Conservation (phyloP, 169 alveolate species). For the Plasmodium relictum region DNA sequence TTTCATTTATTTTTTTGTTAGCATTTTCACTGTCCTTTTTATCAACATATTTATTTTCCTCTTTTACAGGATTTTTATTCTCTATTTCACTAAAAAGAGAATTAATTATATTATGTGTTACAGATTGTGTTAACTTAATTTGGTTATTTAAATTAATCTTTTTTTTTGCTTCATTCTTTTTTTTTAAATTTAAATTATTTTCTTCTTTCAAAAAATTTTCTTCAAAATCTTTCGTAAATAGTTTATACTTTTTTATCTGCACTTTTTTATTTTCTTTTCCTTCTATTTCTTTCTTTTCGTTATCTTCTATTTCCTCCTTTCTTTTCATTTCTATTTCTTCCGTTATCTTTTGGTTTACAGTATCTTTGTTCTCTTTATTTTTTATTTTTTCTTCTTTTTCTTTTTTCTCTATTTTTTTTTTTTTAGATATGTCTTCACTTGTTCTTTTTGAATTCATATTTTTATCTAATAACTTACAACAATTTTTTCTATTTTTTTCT, state of each 20-base stretch:
- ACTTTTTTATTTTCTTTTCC: slow-evolving; percentile 29
- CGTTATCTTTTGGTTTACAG: not conserved
- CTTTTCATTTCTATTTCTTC: slow-evolving; percentile 1
- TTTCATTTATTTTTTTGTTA: not conserved
- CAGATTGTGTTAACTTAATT: slow-evolving; percentile 8
- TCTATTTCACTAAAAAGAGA: slow-evolving; percentile 59
- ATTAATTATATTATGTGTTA: slow-evolving; percentile 43
- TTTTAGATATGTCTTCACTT: slow-evolving; percentile 18
- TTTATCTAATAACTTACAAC: slow-evolving; percentile 40
- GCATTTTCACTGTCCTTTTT: slow-evolving; percentile 7
- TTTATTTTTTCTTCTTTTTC: slow-evolving; percentile 1
- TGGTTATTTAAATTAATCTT: slow-evolving; percentile 11
- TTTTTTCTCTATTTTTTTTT: not conserved
- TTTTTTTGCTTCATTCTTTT: slow-evolving; percentile 36
- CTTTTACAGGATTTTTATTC: slow-evolving; percentile 19
- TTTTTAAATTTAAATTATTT: slow-evolving; percentile 22
- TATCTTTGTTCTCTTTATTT: not conserved
- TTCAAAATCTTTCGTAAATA: slow-evolving; percentile 78
- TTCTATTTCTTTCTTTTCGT: slow-evolving; percentile 20
- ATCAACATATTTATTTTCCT: slow-evolving; percentile 9
- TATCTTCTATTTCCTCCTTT: not conserved
- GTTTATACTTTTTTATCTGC: slow-evolving; percentile 46
- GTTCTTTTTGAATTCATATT: not conserved
- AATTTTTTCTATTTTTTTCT: slow-evolving; percentile 17
- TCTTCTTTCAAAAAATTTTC: slow-evolving; percentile 73